Evolutionary conservation across 306 rosid genomes (phyloP), one percentile per base, ranked within the genome.

Genomic region (Vigna mungo): DNA sequence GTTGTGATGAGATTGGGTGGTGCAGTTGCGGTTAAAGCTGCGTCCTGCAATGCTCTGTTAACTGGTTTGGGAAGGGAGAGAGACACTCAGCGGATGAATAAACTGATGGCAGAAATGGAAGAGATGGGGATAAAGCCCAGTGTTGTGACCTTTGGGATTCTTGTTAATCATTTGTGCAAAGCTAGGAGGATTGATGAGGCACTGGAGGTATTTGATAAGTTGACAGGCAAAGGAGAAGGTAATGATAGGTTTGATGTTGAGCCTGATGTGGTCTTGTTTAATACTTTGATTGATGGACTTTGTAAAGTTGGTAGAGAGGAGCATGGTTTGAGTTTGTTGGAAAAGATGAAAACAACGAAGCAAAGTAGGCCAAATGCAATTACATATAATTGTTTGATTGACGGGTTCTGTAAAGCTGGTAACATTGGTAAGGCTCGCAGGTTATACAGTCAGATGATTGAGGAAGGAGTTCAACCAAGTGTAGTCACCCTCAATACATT

Each of bases 221-320:
- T 92, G 89, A 89, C 77, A 41, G 88, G 76, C 27, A 81, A 71
- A 49, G 84, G 80, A 39, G 81, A 64, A 60, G 60, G 63, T 30
- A 72, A 73, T 30, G 70, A 73, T 21, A 17, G 65, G 75, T 13
- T 84, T 63, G 64, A 34, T 25, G 83, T 85, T 73, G 84, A 77
- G 65, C 92, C 94, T 14, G 96, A 94, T 83, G 92, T 77, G 81
- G 46, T 84, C 64, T 81, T 76, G 68, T 92, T 81, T 78, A 92
- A 92, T 65, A 88, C 94, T 34, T 60, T 92, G 87, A 89, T 94
- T 72, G 90, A 90, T 69, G 97, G 96, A 48, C 96, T 91, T 17
- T 91, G 94, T 82, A 91, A 90, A 82, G 96, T 87, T 53, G 97
- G 97, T 61, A 88, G 90, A 87, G 96, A 85, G 41, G 97, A 94